These are phyloP conservation scores for Agroathelia rolfsii DNA, from an alignment of 1,284 basidiomycete species.

Conservation along the genomic window DNA sequence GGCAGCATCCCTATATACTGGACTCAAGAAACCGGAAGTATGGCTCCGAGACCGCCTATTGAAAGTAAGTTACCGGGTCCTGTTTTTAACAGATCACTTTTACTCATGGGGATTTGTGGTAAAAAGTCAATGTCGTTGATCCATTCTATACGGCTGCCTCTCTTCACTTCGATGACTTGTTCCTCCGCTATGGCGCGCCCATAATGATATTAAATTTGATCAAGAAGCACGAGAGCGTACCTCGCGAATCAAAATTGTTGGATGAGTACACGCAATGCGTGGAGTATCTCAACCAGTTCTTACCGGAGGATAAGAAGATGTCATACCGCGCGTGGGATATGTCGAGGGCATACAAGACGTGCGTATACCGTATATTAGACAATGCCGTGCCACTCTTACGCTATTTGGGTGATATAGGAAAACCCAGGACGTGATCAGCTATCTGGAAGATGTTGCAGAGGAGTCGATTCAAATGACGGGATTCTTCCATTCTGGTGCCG, in stretches of 20 bases:
- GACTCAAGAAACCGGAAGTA: constrained; percentile 89
- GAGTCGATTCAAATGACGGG: constrained; percentile 86
- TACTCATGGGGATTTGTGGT: constrained; percentile 6
- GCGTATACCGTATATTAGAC: constrained; percentile 12
- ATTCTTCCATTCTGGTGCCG: constrained; percentile 87
- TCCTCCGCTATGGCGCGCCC: constrained; percentile 84
- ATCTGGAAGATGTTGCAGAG: constrained; percentile 92
- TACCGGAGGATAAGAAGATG: constrained; percentile 83
- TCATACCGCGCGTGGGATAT: constrained; percentile 95
- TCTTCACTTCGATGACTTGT: constrained; percentile 88
- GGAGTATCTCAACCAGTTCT: constrained; percentile 89
- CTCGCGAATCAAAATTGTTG: constrained; percentile 89
- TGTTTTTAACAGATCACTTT: constrained; percentile 2
- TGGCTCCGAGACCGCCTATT: constrained; percentile 90
- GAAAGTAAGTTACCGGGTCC: constrained; percentile 55
- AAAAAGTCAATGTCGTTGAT: constrained; percentile 93
- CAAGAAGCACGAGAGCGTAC: constrained; percentile 72
- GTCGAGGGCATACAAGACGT: constrained; percentile 86
- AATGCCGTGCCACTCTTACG: too few relatives aligned
- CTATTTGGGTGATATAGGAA: constrained; percentile 43
- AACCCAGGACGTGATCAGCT: constrained; percentile 92
- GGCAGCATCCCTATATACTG: constrained; percentile 95
- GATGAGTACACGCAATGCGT: constrained; percentile 92
- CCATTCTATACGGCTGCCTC: constrained; percentile 94
- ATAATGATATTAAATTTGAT: constrained; percentile 95